Evolutionary conservation across 2,329 filamentous ascomycete species (phyloP), one percentile per base, ranked within the genome.

Genomic region (Hypomyces perniciosus): DNA sequence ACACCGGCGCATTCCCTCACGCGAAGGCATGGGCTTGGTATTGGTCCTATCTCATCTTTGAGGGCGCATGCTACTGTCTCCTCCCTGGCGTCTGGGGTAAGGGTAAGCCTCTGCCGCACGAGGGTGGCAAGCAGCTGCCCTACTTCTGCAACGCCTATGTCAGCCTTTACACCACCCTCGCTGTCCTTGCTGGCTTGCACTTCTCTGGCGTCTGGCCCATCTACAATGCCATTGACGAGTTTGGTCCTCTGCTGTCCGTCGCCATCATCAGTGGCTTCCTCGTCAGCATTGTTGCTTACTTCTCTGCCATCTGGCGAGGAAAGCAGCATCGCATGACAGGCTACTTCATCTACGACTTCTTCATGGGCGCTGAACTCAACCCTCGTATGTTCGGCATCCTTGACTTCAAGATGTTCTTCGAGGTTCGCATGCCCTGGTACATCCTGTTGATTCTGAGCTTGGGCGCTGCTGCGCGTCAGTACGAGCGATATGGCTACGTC

Each of bases 331-430:
- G 92, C 56, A 96, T 97, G 90, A 95, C 90, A 93, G 88, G 88
- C 37, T 79, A 83, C 60, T 80, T 78, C 42, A 72, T 93, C 61
- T 92, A 93, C 68, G 89, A 95, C 72, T 93, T 93, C 71, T 95
- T 93, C 76, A 90, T 93, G 82, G 89, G 89, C 48, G 86, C 87
- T 9, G 89, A 95, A 72, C 76, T 95, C 50, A 93, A 95, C 72
- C 89, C 89, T 4, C 80, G 89, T 58, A 81, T 54, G 40, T 54
- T 93, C 66, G 85, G 84, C 50, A 84, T 89, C 59, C 72, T 95
- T 46, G 89, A 95, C 70, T 89, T 93, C 74, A 95, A 95, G 74
- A 93, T 95, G 89, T 96, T 95, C 73, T 92, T 90, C 63, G 90
- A 95, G 68, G 89, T 96, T 56, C 86, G 90, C 60, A 80, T 96